A percentile compares a stretch with the other conserved stretches of the same genome.
Conservation (phyloP, 2,329 filamentous ascomycete species). For the Aspergillus versicolor region DNA sequence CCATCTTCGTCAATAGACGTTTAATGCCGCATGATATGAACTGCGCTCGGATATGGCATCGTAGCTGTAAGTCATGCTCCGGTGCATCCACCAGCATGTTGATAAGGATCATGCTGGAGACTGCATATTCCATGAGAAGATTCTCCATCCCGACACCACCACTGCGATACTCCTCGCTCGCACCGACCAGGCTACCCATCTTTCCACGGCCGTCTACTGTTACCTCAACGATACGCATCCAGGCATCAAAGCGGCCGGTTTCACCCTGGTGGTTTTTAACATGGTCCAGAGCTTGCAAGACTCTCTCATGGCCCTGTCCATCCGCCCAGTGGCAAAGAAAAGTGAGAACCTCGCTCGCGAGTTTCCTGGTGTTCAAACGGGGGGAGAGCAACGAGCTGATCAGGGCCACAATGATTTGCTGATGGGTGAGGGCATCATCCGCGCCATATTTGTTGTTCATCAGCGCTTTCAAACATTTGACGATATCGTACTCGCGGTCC, state of each 20-base stretch:
- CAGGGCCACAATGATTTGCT: constrained; percentile 84
- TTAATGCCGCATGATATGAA: constrained; percentile 96
- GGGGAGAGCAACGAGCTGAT: constrained; percentile 85
- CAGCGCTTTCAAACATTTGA: constrained; percentile 93
- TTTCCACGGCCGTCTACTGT: constrained; percentile 96
- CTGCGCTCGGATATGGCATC: constrained; percentile 92
- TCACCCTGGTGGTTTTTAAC: constrained; percentile 86
- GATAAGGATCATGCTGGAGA: constrained; percentile 89
- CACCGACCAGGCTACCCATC: constrained; percentile 96
- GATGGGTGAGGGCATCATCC: constrained; percentile 87
- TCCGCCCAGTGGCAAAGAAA: constrained; percentile 95
- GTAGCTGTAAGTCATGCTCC: constrained; percentile 81
- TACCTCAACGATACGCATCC: constrained; percentile 98
- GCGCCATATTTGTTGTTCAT: constrained; percentile 99
- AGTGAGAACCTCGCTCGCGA: constrained; percentile 93
- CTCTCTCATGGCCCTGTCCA: constrained; percentile 85
- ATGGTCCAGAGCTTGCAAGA: constrained; percentile 87
- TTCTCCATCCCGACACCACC: constrained; percentile 99
- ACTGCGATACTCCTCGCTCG: constrained; percentile 91
- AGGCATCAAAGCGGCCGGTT: constrained; percentile 93
- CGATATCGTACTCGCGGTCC: constrained; percentile 92
- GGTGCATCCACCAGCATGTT: constrained; percentile 96
- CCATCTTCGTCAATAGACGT: constrained; percentile 93
- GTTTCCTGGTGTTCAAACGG: constrained; percentile 84
- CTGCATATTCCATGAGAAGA: constrained; percentile 96